Evolutionary conservation across 768 basidiomycete species (phyloP).

Genomic region (Nevesoporus exiguus): DNA sequence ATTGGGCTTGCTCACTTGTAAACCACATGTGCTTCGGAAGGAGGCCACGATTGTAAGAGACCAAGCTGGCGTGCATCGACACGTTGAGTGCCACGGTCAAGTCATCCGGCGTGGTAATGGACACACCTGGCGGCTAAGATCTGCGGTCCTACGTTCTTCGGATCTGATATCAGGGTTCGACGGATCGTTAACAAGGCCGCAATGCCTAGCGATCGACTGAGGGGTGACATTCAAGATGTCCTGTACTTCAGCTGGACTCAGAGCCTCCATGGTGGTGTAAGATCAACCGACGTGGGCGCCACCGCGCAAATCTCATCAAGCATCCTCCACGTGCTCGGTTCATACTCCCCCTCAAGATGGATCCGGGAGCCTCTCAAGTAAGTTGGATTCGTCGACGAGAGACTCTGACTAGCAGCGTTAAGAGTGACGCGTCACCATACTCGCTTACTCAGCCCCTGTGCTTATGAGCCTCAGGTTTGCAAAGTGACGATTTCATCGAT

Average conservation of each 20-base stretch:
- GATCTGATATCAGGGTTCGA: constrained; percentile 1
- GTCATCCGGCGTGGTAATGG: not conserved
- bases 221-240: constrained; percentile 9
- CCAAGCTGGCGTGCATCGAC: constrained; percentile 23
- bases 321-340: too few relatives aligned
- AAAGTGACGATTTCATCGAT: not conserved
- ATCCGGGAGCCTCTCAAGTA: too few relatives aligned
- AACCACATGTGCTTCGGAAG: not conserved
- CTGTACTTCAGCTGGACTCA: not conserved
- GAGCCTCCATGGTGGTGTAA: not conserved
- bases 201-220: constrained; percentile 12
- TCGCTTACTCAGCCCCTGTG: constrained; percentile 17
- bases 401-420: too few relatives aligned
- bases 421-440: not conserved
- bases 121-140: constrained; percentile 13
- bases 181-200: constrained; percentile 12
- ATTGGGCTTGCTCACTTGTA: constrained; percentile 21
- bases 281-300: not conserved
- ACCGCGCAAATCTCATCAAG: not conserved
- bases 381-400: too few relatives aligned
- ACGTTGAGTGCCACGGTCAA: not conserved
- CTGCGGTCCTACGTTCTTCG: constrained; percentile 1
- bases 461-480: not conserved
- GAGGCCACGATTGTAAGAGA: constrained; percentile 26
- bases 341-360: too few relatives aligned